Conservation (phyloP, 495 filamentous ascomycete species). For the Entonaema liquescens region DNA sequence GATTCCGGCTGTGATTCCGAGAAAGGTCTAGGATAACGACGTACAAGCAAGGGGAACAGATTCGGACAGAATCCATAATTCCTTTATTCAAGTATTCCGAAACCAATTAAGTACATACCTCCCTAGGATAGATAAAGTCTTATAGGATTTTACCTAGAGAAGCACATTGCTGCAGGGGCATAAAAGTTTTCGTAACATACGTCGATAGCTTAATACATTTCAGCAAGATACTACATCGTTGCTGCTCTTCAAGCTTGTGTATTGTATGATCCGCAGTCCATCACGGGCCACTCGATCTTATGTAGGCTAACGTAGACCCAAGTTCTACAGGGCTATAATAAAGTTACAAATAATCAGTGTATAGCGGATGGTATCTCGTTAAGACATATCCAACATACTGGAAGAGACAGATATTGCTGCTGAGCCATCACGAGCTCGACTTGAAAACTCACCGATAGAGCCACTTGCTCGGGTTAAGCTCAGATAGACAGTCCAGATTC, state of each 20-base stretch:
- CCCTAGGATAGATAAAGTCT: background rate
- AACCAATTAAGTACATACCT: background rate
- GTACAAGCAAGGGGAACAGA: background rate
- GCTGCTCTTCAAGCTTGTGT: background rate
- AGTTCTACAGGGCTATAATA: background rate
- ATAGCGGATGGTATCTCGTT: background rate
- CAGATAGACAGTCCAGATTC: background rate
- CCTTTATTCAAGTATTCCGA: background rate
- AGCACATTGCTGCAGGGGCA: background rate
- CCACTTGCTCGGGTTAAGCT: background rate
- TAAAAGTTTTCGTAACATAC: background rate
- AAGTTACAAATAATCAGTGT: conserved; percentile 11
- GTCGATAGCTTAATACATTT: background rate
- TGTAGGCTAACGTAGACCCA: background rate
- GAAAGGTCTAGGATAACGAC: background rate
- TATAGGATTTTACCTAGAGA: background rate
- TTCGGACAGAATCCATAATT: background rate
- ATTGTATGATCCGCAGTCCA: background rate
- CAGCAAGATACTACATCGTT: background rate
- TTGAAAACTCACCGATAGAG: conserved; percentile 10
- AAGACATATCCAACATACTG: background rate
- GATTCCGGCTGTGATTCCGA: background rate
- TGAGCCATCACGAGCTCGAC: conserved; percentile 1
- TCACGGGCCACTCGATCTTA: background rate
- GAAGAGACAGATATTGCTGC: background rate